A percentile compares a stretch with the other conserved stretches of the same genome.
These are phyloP conservation scores for Tubosaeta sp. DNA, from an alignment of 768 basidiomycete genomes.

Conservation along the genomic window DNA sequence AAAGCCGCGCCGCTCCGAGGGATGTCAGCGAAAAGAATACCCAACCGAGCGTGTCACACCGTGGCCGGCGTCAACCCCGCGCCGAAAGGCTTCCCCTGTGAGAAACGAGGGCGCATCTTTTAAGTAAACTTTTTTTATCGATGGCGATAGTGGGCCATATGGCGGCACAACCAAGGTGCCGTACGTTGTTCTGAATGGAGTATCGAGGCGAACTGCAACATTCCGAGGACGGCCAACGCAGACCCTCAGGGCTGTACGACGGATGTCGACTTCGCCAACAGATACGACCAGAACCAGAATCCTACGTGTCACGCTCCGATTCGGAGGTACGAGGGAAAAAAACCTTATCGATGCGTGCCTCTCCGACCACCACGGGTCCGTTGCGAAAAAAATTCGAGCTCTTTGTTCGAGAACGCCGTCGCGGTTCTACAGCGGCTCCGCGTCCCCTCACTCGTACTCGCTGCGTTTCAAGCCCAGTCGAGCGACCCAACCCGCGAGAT, in stretches of 20 bases:
- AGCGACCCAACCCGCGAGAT: neutral
- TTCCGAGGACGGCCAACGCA: neutral
- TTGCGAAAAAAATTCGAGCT: neutral
- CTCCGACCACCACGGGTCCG: neutral
- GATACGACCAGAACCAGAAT: neutral
- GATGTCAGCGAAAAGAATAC: neutral
- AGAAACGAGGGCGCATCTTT: too few relatives aligned
- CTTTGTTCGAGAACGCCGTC: neutral
- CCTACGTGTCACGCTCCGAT: neutral
- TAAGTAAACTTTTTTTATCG: neutral
- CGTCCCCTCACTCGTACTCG: neutral
- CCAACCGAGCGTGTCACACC: neutral
- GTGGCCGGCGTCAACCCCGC: neutral
- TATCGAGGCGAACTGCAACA: neutral
- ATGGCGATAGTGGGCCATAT: neutral
- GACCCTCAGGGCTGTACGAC: neutral
- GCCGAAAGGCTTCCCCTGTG: neutral
- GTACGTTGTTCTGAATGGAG: neutral
- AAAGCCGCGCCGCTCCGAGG: constrained; percentile 2
- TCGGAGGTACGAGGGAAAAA: neutral
- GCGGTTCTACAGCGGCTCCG: constrained; percentile 1
- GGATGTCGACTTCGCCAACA: neutral
- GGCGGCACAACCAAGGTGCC: neutral
- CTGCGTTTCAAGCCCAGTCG: neutral
- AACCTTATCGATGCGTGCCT: neutral